Base-by-base conservation (phyloP, 1,284 basidiomycete species). In the Cryptococcus sp. region DNA sequence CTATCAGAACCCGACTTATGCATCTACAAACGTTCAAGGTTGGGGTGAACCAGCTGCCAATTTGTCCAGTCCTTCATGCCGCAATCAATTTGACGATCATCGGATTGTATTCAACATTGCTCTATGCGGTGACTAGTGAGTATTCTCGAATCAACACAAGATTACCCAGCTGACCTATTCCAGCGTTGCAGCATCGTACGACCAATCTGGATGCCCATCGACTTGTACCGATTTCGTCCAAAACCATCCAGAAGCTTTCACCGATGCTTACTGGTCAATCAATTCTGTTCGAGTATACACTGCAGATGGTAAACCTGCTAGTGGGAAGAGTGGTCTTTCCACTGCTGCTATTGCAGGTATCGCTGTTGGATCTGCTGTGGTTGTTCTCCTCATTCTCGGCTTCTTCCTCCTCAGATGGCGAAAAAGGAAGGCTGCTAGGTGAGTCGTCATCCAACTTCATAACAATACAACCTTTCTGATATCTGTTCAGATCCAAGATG, bases 201-300 rank as follows among this genome's bases (percentile, higher is more conserved):
- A 57, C 13, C 46, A 55, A 1, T 58, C 63, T 6, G 71, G 73
- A 13, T 76, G 73, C 52, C 66, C 69, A 0, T 58, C 60, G 4
- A 57, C 59, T 2, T 74, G 73, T 54, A 43, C 56, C 2, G 57
- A 57, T 15, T 71, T 78, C 63, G 84, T 85, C 36, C 66, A 81
- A 62, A 79, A 82, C 57, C 79, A 83, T 60, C 84, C 85, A 0
- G 56, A 67, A 7, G 79, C 76, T 11, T 86, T 86, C 68, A 49
- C 54, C 14, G 78, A 85, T 11, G 83, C 85, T 3, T 86, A 83
- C 70, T 87, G 84, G 84, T 82, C 82, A 53, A 77, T 87, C 68
- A 82, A 83, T 63, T 78, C 81, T 3, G 68, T 86, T 36, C 78
- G 80, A 31, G 76, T 85, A 7, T 87, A 85, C 71, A 80, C 77